phyloP scores from a whole-genome alignment of 768 basidiomycete species.

The Amanita muscaria region DNA sequence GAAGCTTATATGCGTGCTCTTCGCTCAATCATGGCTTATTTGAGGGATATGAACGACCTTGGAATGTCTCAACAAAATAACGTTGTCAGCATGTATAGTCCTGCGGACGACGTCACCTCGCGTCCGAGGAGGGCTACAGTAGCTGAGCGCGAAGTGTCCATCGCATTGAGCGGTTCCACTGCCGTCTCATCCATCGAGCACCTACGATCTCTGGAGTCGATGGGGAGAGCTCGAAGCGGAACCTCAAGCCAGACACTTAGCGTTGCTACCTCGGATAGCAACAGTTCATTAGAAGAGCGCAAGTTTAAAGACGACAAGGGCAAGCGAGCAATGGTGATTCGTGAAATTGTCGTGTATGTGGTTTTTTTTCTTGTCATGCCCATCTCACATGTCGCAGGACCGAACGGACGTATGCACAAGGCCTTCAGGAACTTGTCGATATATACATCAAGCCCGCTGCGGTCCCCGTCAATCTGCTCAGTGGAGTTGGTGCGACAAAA shows the following conservation, averaged over 20 bases:
- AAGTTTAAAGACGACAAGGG: conserved; percentile 88
- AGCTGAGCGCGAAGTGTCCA: conserved; percentile 55
- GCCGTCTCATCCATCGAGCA: conserved; percentile 31
- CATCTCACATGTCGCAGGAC: conserved; percentile 43
- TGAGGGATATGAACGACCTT: conserved; percentile 92
- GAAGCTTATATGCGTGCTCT: conserved; percentile 76
- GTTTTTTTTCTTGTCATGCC: conserved; percentile 5
- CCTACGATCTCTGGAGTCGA: conserved; percentile 58
- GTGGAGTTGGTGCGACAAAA: conserved; percentile 61
- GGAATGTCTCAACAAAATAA: conserved; percentile 57
- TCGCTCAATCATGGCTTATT: conserved; percentile 89
- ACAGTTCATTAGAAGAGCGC: conserved; percentile 66
- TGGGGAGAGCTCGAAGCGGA: conserved; percentile 51
- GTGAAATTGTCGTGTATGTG: conserved; percentile 86
- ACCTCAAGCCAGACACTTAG: conserved; percentile 59
- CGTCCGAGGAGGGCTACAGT: conserved; percentile 64
- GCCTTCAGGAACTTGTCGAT: conserved; percentile 87
- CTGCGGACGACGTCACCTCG: conserved; percentile 33
- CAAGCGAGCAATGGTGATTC: conserved; percentile 75
- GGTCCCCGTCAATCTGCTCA: conserved; percentile 58
- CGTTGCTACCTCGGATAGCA: conserved; percentile 67
- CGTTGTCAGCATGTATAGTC: conserved; percentile 50
- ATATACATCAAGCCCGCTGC: conserved; percentile 90
- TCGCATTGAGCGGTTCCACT: conserved; percentile 39
- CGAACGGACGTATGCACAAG: conserved; percentile 90